Conservation (phyloP, 192 early-diverging fungal genomes). For the Coemansia sp. region DNA sequence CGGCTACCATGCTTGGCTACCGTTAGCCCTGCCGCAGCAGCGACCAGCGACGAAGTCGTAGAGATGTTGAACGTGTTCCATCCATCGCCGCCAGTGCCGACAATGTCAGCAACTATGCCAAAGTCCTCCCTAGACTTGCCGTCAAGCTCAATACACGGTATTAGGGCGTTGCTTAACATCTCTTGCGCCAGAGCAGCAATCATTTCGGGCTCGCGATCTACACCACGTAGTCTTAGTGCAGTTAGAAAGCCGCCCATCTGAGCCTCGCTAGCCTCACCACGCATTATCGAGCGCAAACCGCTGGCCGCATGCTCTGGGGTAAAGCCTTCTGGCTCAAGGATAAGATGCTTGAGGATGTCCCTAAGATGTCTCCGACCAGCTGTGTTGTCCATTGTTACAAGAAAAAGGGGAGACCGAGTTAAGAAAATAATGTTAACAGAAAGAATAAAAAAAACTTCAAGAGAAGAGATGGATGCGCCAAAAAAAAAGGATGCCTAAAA, state of each 20-base stretch:
- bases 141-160: conserved; percentile 59
- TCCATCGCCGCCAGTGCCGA: conserved; percentile 96
- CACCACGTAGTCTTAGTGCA: conserved; percentile 66
- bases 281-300: conserved; percentile 74
- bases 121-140: conserved; percentile 26
- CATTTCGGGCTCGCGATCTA: conserved; percentile 73
- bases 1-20: conserved; percentile 97
- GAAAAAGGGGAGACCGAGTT: not conserved
- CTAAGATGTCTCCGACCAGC: conserved; percentile 31
- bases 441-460: conserved; percentile 8
- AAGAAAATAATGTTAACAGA: not conserved
- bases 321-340: conserved; percentile 63
- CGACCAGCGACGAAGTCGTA: conserved; percentile 87
- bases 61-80: conserved; percentile 96
- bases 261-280: conserved; percentile 69
- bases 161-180: conserved; percentile 73
- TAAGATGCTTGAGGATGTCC: conserved; percentile 66
- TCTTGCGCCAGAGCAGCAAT: conserved; percentile 78
- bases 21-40: conserved; percentile 86
- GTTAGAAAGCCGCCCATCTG: conserved; percentile 88
- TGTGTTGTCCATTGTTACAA: conserved; percentile 2
- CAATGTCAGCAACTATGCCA: conserved; percentile 78
- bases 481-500: not conserved
- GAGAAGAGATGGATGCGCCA: not conserved
- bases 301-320: conserved; percentile 60